Evolutionary conservation across 306 rosid species (phyloP).

Genomic region (Datisca glomerata): DNA sequence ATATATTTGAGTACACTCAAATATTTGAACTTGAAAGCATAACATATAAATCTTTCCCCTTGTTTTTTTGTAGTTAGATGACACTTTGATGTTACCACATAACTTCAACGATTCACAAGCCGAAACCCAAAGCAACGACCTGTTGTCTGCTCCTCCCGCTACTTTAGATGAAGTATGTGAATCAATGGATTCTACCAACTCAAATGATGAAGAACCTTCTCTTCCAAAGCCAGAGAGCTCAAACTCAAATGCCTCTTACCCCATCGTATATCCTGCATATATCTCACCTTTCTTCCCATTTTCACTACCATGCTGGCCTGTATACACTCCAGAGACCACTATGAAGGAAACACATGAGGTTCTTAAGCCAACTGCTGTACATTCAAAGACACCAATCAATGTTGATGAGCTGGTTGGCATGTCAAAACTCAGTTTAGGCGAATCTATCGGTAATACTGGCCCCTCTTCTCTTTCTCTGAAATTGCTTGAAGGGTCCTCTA

Average conservation of each 20-base stretch:
- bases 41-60: too few species aligned
- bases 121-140: too few species aligned
- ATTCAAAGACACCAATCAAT: conserved; percentile 73
- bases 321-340: conserved; percentile 34
- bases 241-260: conserved; percentile 43
- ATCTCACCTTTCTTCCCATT: conserved; percentile 60
- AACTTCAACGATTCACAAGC: too few species aligned
- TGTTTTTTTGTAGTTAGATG: too few species aligned
- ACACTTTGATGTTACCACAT: too few species aligned
- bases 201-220: conserved; percentile 70
- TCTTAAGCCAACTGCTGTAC: conserved; percentile 86
- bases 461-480: conserved; percentile 69
- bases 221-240: conserved; percentile 40
- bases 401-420: conserved; percentile 91
- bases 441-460: conserved; percentile 49
- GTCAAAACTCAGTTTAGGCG: conserved; percentile 91
- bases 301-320: conserved; percentile 70
- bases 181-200: conserved; percentile 88
- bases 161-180: conserved; percentile 81
- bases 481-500: conserved; percentile 66
- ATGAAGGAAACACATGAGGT: conserved; percentile 63
- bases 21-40: too few species aligned
- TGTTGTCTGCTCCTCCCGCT: too few species aligned
- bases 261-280: conserved; percentile 64
- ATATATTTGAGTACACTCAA: too few species aligned